Evolutionary conservation across 192 early-diverging fungal species (phyloP), one percentile per base, ranked within the genome.

Genomic region (Linnemannia schmuckeri): DNA sequence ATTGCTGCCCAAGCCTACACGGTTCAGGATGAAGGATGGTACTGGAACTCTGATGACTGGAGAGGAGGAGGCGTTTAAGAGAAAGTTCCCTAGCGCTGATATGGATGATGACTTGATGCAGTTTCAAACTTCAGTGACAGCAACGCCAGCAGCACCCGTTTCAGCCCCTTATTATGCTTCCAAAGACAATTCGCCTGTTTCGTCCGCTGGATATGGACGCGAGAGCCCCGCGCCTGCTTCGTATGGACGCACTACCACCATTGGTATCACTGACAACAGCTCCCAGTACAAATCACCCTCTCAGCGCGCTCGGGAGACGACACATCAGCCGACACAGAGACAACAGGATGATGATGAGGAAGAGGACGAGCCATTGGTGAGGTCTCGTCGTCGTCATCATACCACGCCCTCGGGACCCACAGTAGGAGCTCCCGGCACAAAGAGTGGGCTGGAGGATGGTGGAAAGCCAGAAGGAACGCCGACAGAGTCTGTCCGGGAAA

Each of bases 1-100:
- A 42, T 72, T 87, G 40, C 33, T 87, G 33, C 85, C 85, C 72
- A 87, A 87, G 66, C 85, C 85, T 2, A 87, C 85, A 22, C 85
- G 85, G 13, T 87, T 87, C 85, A 44, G 79, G 71, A 87, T 87
- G 85, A 87, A 81, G 85, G 85, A 81, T 49, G 85, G 79, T 0
- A 77, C 79, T 20, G 85, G 79, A 9, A 78, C 57, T 0, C 17
- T 87, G 15, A 63, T 57, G 8, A 72, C 76, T 2, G 85, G 79
- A 27, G 85, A 87, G 38, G 85, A 87, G 22, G 85, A 87, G 22
- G 85, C 85, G 0, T 87, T 87, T 38, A 81, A 73, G 30, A 80
- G 63, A 13, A 87, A 81, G 42, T 87, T 87, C 72, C 85, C 85
- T 0, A 87, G 63, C 33, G 78, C 83, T 1, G 82, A 83, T 40